Conservation (phyloP, 2,329 filamentous ascomycete genomes). For the Cladorrhinum sp. region DNA sequence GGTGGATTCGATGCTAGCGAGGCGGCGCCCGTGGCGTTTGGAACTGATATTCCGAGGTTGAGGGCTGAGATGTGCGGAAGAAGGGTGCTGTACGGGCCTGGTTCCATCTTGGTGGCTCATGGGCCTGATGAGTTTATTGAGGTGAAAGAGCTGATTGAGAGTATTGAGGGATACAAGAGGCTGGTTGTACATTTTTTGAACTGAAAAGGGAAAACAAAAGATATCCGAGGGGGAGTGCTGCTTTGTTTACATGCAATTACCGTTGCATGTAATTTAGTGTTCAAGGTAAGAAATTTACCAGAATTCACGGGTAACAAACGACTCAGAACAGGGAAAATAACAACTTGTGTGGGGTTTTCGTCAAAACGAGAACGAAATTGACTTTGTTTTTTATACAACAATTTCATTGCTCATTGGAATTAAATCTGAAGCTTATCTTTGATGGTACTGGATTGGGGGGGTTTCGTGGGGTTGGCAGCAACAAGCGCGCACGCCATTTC, state of each 20-base stretch:
- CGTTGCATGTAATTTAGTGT: no score
- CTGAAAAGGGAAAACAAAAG: no score
- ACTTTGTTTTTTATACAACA: no score
- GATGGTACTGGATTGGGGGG: not conserved
- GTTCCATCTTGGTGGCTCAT: slow-evolving; percentile 80
- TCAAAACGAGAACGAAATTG: no score
- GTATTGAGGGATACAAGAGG: slow-evolving; percentile 74
- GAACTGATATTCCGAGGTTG: slow-evolving; percentile 81
- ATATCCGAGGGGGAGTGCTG: no score
- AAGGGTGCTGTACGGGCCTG: slow-evolving; percentile 63
- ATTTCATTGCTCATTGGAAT: no score
- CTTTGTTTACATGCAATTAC: no score
- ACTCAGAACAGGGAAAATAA: no score
- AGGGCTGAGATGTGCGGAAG: slow-evolving; percentile 56
- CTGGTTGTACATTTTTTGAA: slow-evolving; percentile 44
- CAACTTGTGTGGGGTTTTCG: no score
- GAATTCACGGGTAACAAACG: no score
- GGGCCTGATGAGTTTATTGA: slow-evolving; percentile 76
- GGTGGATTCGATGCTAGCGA: slow-evolving; percentile 60
- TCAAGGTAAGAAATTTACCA: no score
- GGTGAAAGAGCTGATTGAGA: slow-evolving; percentile 69
- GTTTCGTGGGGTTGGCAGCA: not conserved
- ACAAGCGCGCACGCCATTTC: slow-evolving; percentile 16
- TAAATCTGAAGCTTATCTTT: no score
- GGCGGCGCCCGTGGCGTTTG: slow-evolving; percentile 79